These are phyloP conservation scores for Rhodotorula graminis DNA, from an alignment of 768 basidiomycete species.

Conservation along the genomic window DNA sequence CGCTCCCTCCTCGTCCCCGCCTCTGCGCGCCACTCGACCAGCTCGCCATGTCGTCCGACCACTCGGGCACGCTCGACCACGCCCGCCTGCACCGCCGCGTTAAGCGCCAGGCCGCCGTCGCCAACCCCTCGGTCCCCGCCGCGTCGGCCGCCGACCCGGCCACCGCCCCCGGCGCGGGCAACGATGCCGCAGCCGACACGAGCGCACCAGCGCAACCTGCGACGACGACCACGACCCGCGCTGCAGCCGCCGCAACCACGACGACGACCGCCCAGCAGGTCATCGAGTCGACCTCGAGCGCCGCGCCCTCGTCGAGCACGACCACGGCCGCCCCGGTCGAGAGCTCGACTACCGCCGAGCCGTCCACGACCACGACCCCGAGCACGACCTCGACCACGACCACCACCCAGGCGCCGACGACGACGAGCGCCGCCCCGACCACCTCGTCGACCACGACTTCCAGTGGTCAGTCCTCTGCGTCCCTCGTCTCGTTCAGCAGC, in stretches of 20 bases:
- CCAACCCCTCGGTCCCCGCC: neutral
- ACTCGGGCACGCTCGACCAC: neutral
- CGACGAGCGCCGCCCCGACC: neutral
- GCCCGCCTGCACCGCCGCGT: neutral
- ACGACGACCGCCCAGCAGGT: neutral
- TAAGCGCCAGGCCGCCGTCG: neutral
- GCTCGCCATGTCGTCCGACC: neutral
- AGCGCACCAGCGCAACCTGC: neutral
- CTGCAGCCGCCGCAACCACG: neutral
- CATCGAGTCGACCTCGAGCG: neutral
- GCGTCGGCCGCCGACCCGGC: neutral
- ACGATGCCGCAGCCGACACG: neutral
- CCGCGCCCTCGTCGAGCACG: neutral
- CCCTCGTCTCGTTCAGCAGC: too few species aligned
- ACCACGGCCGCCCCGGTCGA: neutral
- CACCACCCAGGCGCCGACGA: neutral
- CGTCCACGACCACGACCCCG: conserved; percentile 3
- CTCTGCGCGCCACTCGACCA: too few species aligned
- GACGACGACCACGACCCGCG: neutral
- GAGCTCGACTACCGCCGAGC: neutral
- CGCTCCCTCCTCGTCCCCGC: neutral
- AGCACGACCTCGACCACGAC: conserved; percentile 1
- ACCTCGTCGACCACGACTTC: neutral
- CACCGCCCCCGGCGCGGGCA: neutral
- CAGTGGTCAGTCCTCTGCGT: neutral